Base-by-base conservation (phyloP, 2,329 filamentous ascomycete genomes). In the Colletotrichum eremochloae region DNA sequence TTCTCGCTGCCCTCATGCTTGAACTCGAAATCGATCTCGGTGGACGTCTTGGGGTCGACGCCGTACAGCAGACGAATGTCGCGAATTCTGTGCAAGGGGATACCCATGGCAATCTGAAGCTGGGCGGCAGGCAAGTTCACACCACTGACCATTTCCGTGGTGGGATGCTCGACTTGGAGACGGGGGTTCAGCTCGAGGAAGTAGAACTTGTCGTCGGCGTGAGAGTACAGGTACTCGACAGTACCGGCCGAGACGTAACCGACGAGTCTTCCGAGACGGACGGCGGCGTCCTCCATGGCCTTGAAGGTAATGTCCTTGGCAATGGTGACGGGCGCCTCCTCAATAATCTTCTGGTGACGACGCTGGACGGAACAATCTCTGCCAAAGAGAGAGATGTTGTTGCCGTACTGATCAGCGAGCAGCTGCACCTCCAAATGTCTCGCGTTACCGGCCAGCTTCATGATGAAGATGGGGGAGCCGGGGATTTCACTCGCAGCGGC, bases 151-250 rank as follows among this genome's bases (percentile, higher is more conserved):
- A 99, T 99, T 83, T 99, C 96, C 38, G 96, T 99, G 65, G 96
- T 99, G 57, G 96, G 96, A 86, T 99, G 96, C 90, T 99, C 96
- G 84, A 99, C 96, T 86, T 99, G 96, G 67, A 99, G 93, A 94
- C 96, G 94, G 62, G 96, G 96, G 87, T 99, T 99, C 80, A 99
- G 86, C 86, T 99, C 96, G 76, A 99, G 87, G 87, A 99, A 99
- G 89, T 98, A 99, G 87, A 99, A 99, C 84, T 97, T 96, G 88
- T 98, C 95, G 77, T 99, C 96, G 24, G 94, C 87, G 84, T 99
- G 95, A 53, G 96, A 99, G 88, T 99, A 99, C 61, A 99, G 90
- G 83, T 99, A 99, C 86, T 99, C 96, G 73, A 99, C 97, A 42
- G 96, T 99, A 88, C 96, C 96, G 31, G 96, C 96, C 18, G 96